These are phyloP conservation scores for Sphaerulina musiva DNA, from an alignment of 2,329 filamentous ascomycete species.

Conservation along the genomic window DNA sequence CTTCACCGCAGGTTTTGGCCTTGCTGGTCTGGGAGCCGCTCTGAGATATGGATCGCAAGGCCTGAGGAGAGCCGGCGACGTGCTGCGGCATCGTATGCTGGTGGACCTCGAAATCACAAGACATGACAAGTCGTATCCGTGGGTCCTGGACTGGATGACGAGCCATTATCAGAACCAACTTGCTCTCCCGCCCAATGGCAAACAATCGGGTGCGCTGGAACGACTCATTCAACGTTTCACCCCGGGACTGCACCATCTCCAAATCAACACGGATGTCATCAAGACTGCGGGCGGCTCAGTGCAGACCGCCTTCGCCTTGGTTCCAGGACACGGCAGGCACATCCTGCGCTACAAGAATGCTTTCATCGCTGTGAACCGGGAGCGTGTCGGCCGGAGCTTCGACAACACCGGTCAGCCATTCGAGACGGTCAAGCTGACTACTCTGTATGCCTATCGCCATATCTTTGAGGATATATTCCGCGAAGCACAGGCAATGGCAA, in stretches of 20 bases:
- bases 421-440: slow-evolving; percentile 88
- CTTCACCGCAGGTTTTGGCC: slow-evolving; percentile 66
- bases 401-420: slow-evolving; percentile 82
- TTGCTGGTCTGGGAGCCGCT: slow-evolving; percentile 78
- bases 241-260: slow-evolving; percentile 56
- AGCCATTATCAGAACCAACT: slow-evolving; percentile 41
- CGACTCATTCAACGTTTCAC: slow-evolving; percentile 53
- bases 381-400: slow-evolving; percentile 73
- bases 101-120: slow-evolving; percentile 94
- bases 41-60: slow-evolving; percentile 76
- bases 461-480: slow-evolving; percentile 85
- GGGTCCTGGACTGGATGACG: slow-evolving; percentile 92
- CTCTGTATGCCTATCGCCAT: slow-evolving; percentile 79
- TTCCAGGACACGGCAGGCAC: slow-evolving; percentile 85
- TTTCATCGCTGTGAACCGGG: slow-evolving; percentile 78
- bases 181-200: slow-evolving; percentile 33
- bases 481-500: slow-evolving; percentile 76
- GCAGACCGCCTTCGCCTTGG: slow-evolving; percentile 75
- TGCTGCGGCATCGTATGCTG: slow-evolving; percentile 77
- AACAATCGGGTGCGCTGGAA: slow-evolving; percentile 42
- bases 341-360: slow-evolving; percentile 80
- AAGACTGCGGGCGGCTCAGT: slow-evolving; percentile 60
- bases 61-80: slow-evolving; percentile 61
- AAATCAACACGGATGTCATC: slow-evolving; percentile 58
- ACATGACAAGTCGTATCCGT: slow-evolving; percentile 86